phyloP scores from a whole-genome alignment of 768 basidiomycete genomes.

The Mycena alexandri region DNA sequence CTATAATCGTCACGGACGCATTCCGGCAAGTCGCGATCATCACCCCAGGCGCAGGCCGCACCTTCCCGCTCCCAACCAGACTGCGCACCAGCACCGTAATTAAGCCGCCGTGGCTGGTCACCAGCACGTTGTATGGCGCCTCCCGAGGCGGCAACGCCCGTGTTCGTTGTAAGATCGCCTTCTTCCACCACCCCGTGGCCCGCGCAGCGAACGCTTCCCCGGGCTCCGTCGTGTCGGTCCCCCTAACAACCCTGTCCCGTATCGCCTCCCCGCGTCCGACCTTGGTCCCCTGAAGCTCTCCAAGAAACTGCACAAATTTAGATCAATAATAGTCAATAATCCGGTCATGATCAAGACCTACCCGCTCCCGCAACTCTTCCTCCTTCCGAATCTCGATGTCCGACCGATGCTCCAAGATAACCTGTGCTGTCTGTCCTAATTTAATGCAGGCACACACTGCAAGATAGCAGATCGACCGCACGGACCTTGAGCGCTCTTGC shows the following conservation, averaged over 20 bases:
- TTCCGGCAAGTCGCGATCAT: slow-evolving; percentile 59
- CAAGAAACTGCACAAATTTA: slow-evolving; percentile 62
- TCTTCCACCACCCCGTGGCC: slow-evolving; percentile 73
- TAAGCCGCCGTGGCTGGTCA: slow-evolving; percentile 76
- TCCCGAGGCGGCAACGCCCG: slow-evolving; percentile 40
- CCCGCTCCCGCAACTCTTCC: slow-evolving; percentile 73
- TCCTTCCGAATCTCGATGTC: slow-evolving; percentile 57
- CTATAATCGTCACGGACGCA: slow-evolving; percentile 70
- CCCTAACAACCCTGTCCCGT: slow-evolving; percentile 38
- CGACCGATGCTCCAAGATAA: slow-evolving; percentile 69
- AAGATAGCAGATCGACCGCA: slow-evolving; percentile 18
- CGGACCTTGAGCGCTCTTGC: slow-evolving; percentile 73
- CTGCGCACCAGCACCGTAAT: slow-evolving; percentile 66
- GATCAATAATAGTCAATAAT: not conserved
- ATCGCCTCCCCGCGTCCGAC: slow-evolving; percentile 12
- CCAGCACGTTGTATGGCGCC: slow-evolving; percentile 60
- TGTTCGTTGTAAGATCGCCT: slow-evolving; percentile 51
- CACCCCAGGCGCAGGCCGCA: slow-evolving; percentile 53
- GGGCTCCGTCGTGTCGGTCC: slow-evolving; percentile 54
- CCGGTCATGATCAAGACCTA: slow-evolving; percentile 45
- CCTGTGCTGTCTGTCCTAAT: slow-evolving; percentile 71
- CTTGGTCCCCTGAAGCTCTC: slow-evolving; percentile 67
- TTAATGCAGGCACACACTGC: not conserved
- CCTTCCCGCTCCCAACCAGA: slow-evolving; percentile 57
- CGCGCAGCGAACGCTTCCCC: slow-evolving; percentile 59